These are phyloP conservation scores for Rhizophora apiculata DNA, from an alignment of 345 rosid species.

Conservation along the genomic window DNA sequence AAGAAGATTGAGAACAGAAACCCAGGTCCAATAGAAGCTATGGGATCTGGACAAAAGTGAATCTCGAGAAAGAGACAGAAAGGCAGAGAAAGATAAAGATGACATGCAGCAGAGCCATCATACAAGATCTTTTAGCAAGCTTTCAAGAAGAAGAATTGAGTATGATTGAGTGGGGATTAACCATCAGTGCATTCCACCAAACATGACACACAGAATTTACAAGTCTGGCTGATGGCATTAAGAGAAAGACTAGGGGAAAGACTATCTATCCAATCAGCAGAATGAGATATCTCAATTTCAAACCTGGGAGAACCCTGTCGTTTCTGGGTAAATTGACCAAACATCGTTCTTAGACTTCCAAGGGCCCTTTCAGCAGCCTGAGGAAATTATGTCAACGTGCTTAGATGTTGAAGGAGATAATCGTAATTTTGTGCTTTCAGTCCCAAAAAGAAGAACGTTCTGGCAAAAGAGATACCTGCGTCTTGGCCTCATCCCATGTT, in stretches of 20 bases:
- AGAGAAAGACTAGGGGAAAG: not conserved
- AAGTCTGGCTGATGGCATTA: not conserved
- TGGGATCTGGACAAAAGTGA: no score
- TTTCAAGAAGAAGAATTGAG: no score
- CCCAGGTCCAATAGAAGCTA: no score
- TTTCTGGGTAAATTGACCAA: constrained; percentile 60
- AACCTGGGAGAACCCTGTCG: constrained; percentile 83
- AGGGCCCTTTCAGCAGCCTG: constrained; percentile 97
- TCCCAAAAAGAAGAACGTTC: constrained; percentile 13
- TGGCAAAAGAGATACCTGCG: constrained; percentile 47
- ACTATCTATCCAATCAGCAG: not conserved
- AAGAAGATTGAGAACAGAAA: not conserved
- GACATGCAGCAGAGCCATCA: no score
- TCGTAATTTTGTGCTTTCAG: not conserved
- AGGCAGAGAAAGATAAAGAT: no score
- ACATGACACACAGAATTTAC: not conserved
- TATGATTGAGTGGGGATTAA: not conserved
- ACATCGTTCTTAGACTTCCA: constrained; percentile 53
- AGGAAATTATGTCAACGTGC: constrained; percentile 17
- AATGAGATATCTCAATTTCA: constrained; percentile 25
- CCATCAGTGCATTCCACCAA: constrained; percentile 1
- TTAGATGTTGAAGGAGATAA: not conserved
- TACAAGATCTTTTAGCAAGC: no score
- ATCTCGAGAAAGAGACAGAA: no score
- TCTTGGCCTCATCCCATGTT: constrained; percentile 94